phyloP scores from a whole-genome alignment of 1,284 basidiomycete species.

The Tetrapyrgos nigripes region DNA sequence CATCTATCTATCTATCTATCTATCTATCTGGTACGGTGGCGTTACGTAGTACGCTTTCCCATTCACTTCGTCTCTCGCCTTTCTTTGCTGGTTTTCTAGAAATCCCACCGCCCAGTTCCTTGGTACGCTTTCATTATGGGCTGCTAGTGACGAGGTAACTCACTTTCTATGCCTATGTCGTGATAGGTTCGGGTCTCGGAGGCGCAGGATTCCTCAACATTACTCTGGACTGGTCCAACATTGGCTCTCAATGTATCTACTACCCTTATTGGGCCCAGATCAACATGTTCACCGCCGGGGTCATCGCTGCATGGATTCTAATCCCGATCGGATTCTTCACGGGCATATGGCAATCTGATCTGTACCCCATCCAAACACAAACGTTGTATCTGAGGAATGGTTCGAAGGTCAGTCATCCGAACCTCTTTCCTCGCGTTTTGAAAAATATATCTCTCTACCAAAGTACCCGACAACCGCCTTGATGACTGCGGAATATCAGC shows the following conservation, averaged over 20 bases:
- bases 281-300: constrained; percentile 24
- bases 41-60: constrained; percentile 32
- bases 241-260: constrained; percentile 27
- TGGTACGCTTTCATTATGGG: constrained; percentile 22
- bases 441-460: not conserved
- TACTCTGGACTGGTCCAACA: constrained; percentile 33
- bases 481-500: constrained; percentile 22
- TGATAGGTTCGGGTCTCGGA: constrained; percentile 23
- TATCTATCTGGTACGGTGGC: too few species aligned
- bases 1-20: too few species aligned
- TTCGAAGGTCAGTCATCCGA: constrained; percentile 3
- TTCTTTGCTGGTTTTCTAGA: constrained; percentile 31
- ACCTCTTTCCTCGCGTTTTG: too few species aligned
- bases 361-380: constrained; percentile 29
- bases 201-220: constrained; percentile 29
- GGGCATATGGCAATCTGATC: constrained; percentile 27
- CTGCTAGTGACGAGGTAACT: constrained; percentile 28
- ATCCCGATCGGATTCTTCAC: constrained; percentile 27
- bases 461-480: constrained; percentile 26
- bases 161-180: constrained; percentile 23
- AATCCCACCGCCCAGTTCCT: constrained; percentile 31
- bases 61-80: constrained; percentile 29
- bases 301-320: constrained; percentile 29
- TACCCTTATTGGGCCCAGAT: constrained; percentile 31
- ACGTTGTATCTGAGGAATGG: constrained; percentile 25